phyloP scores from a whole-genome alignment of 1,284 basidiomycete genomes.

The Lignosus rhinocerotis region DNA sequence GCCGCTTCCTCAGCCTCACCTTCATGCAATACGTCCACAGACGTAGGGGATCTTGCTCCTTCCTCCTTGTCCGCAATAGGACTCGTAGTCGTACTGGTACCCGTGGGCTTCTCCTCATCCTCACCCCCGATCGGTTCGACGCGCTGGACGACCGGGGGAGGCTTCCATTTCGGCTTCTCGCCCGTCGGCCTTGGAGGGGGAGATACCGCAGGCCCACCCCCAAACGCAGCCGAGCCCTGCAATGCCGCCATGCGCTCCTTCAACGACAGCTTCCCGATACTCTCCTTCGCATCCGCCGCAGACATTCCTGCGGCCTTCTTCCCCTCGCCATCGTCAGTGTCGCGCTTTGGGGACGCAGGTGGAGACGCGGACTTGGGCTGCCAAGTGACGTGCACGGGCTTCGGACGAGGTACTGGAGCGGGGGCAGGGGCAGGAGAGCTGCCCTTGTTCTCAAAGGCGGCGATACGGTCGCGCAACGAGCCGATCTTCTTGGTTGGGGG shows the following conservation, averaged over 20 bases:
- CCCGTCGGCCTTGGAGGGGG: slow-evolving; percentile 59
- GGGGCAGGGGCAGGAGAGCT: slow-evolving; percentile 44
- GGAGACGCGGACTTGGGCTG: slow-evolving; percentile 64
- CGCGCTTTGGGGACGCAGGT: slow-evolving; percentile 41
- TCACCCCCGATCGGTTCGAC: slow-evolving; percentile 41
- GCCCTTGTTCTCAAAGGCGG: slow-evolving; percentile 71
- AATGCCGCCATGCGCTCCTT: slow-evolving; percentile 93
- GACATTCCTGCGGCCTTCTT: slow-evolving; percentile 57
- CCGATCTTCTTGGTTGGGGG: slow-evolving; percentile 60
- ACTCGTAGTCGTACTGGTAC: slow-evolving; percentile 24
- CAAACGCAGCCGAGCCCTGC: slow-evolving; percentile 78
- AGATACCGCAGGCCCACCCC: slow-evolving; percentile 45
- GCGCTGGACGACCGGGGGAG: slow-evolving; percentile 50
- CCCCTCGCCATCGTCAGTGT: slow-evolving; percentile 25
- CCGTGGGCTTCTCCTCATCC: slow-evolving; percentile 42
- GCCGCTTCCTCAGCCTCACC: slow-evolving; percentile 16
- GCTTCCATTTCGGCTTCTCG: slow-evolving; percentile 84
- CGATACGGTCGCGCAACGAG: slow-evolving; percentile 81
- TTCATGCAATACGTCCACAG: slow-evolving; percentile 39
- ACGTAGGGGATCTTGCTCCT: slow-evolving; percentile 39
- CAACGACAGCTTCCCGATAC: slow-evolving; percentile 75
- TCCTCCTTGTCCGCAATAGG: slow-evolving; percentile 36
- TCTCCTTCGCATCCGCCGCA: slow-evolving; percentile 81
- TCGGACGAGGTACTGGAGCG: slow-evolving; percentile 63
- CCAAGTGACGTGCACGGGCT: slow-evolving; percentile 67